Evolutionary conservation across 805 yeast species (phyloP), one percentile per base, ranked within the genome.

Genomic region (Hanseniaspora vineae): DNA sequence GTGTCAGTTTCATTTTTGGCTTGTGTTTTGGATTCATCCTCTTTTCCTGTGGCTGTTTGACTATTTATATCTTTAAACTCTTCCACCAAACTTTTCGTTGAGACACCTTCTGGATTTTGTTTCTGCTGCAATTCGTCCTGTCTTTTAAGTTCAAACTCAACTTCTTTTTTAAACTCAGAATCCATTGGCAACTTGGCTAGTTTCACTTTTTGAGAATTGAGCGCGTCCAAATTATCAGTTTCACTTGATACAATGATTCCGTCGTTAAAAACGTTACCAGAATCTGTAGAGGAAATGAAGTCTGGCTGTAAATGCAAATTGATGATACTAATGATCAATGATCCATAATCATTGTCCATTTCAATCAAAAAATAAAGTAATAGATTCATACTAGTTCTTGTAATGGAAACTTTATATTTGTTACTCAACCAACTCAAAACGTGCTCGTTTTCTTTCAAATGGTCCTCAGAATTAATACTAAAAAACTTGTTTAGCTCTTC

Each of bases 311-410:
- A 71, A 61, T 86, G 79, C 65, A 87, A 89, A 67, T 92, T 92
- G 52, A 92, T 80, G 44, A 87, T 73, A 55, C 96, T 71, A 44
- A 92, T 85, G 47, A 90, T 71, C 37, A 90, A 76, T 2, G 89
- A 82, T 2, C 97, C 97, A 42, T 97, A 97, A 47, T 81, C 80
- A 10, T 83, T 82, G 64, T 88, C 97, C 61, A 88, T 86, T 59
- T 90, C 97, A 61, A 87, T 95, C 47, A 92, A 66, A 55, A 88
- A 90, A 60, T 86, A 85, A 47, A 92, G 70, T 53, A 92, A 72
- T 55, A 90, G 67, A 60, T 88, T 92, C 58, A 90, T 73, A 4
- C 95, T 78, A 1, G 96, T 88, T 52, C 84, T 80, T 13, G 96
- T 82, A 43, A 90, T 78, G 42, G 77, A 75, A 9, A 90, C 71